A percentile compares a stretch with the other conserved stretches of the same genome.
Conservation (phyloP, 1,284 basidiomycete genomes). For the Ceratobasidium sp. region DNA sequence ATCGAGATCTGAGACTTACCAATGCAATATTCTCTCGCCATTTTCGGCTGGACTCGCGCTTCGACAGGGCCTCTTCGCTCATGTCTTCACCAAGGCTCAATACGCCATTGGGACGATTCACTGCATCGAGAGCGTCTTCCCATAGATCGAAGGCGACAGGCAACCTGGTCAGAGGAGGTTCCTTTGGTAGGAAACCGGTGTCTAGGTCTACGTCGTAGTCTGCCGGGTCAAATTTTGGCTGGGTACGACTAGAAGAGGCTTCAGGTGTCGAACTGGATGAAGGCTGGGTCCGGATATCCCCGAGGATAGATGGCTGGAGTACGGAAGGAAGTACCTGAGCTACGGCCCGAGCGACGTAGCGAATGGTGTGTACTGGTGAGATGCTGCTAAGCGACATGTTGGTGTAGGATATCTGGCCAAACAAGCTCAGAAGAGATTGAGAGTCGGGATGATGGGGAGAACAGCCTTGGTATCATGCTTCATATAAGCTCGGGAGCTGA, state of each 20-base stretch:
- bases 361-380: slow-evolving; percentile 35
- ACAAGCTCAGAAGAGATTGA: slow-evolving; percentile 37
- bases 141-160: slow-evolving; percentile 41
- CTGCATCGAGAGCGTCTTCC: slow-evolving; percentile 43
- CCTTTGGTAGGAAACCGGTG: slow-evolving; percentile 43
- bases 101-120: slow-evolving; percentile 41
- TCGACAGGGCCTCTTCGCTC: slow-evolving; percentile 42
- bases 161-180: slow-evolving; percentile 40
- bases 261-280: slow-evolving; percentile 4
- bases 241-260: slow-evolving; percentile 26
- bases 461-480: slow-evolving; percentile 31
- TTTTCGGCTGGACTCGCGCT: slow-evolving; percentile 43
- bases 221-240: slow-evolving; percentile 36
- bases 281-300: slow-evolving; percentile 20
- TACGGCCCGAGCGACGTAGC: slow-evolving; percentile 37
- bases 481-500: slow-evolving; percentile 34
- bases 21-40: slow-evolving; percentile 44
- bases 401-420: slow-evolving; percentile 17
- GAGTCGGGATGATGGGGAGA: slow-evolving; percentile 40
- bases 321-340: slow-evolving; percentile 35
- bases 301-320: slow-evolving; percentile 24
- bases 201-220: slow-evolving; percentile 42
- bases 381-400: slow-evolving; percentile 34
- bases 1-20: slow-evolving; percentile 25
- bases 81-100: slow-evolving; percentile 44